phyloP scores from a whole-genome alignment of 2,329 filamentous ascomycete species.

The Talaromyces marneffei region DNA sequence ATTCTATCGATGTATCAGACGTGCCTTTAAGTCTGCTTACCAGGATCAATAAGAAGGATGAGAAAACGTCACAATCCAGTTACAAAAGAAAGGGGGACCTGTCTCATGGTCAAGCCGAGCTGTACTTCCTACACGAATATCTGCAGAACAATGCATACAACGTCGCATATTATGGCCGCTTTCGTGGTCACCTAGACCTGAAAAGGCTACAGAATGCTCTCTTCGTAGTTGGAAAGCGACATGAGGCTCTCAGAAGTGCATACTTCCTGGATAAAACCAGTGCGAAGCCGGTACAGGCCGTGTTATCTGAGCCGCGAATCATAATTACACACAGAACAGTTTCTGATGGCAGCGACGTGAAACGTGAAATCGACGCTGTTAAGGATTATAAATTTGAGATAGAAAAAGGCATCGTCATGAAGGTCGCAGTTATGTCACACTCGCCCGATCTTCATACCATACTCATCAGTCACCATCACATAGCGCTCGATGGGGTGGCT shows the following conservation, averaged over 20 bases:
- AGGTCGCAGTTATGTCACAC: conserved; percentile 28
- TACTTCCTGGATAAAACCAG: neutral
- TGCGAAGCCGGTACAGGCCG: neutral
- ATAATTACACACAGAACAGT: neutral
- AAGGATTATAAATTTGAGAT: conserved; percentile 33
- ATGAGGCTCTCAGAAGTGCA: neutral
- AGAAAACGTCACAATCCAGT: conserved; percentile 21
- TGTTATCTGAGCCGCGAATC: neutral
- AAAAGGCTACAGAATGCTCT: neutral
- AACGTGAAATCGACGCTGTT: conserved; percentile 16
- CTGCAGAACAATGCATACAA: conserved; percentile 4
- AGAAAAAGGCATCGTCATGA: conserved; percentile 23
- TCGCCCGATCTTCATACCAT: conserved; percentile 31
- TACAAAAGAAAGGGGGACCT: conserved; percentile 9
- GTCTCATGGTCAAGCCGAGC: conserved; percentile 2
- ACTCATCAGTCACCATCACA: conserved; percentile 45
- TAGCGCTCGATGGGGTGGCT: conserved; percentile 44
- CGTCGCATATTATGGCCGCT: conserved; percentile 13
- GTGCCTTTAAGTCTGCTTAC: conserved; percentile 17
- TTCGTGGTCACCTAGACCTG: neutral
- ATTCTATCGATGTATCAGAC: neutral
- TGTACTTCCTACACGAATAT: conserved; percentile 4
- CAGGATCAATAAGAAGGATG: neutral
- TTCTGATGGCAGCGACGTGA: conserved; percentile 16
- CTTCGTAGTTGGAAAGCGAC: neutral